Evolutionary conservation across 2,329 filamentous ascomycete genomes (phyloP).

Genomic region (Colletotrichum tofieldiae): DNA sequence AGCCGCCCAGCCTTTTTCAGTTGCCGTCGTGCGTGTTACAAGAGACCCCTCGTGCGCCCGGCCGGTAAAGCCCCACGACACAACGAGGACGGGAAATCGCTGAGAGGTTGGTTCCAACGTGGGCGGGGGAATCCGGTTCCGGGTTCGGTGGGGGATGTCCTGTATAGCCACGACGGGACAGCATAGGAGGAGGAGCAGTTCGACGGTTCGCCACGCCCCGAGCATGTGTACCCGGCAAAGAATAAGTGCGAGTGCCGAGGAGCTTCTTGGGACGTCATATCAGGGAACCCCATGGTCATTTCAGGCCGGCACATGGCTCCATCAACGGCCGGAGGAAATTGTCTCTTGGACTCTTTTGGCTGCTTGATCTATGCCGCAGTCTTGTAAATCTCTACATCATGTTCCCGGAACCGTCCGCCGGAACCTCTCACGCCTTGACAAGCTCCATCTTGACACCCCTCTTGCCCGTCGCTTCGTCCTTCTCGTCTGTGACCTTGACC

Average conservation of each 20-base stretch:
- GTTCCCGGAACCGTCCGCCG: neutral
- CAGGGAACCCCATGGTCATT: neutral
- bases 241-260: neutral
- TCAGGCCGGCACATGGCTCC: neutral
- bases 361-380: neutral
- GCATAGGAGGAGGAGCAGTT: neutral
- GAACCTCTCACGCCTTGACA: constrained; percentile 55
- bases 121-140: neutral
- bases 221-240: neutral
- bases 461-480: constrained; percentile 97
- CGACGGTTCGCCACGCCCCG: neutral
- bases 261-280: neutral
- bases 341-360: neutral
- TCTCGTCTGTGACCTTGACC: constrained; percentile 91
- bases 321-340: neutral
- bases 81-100: neutral
- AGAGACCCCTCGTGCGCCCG: no score
- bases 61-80: neutral
- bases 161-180: neutral
- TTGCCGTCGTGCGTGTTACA: no score
- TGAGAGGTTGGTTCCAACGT: neutral
- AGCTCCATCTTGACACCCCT: constrained; percentile 86
- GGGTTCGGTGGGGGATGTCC: neutral
- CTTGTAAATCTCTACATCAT: neutral
- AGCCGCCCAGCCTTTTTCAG: no score